A percentile compares a stretch with the other conserved stretches of the same genome.
phyloP scores from a whole-genome alignment of 2,329 filamentous ascomycete species.

The Xylariaceae sp. region DNA sequence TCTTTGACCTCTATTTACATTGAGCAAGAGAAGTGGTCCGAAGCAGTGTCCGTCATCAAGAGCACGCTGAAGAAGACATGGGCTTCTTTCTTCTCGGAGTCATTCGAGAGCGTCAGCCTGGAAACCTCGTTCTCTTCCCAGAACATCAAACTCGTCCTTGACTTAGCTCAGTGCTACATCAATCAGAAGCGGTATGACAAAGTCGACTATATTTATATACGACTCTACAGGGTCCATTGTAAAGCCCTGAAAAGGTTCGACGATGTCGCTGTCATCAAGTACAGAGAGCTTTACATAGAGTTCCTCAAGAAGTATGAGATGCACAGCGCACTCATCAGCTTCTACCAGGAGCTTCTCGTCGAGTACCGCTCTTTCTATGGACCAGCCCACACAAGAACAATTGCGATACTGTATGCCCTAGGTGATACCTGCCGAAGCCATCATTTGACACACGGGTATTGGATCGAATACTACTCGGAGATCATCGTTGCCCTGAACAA shows the following conservation, averaged over 20 bases:
- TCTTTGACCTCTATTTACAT: conserved; percentile 16
- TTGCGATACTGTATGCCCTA: conserved; percentile 13
- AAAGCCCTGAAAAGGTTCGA: conserved; percentile 15
- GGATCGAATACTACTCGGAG: conserved; percentile 18
- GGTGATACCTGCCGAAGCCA: conserved; percentile 15
- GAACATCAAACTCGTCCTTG: conserved; percentile 14
- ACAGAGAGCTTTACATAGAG: conserved; percentile 12
- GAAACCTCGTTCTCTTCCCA: conserved; percentile 10
- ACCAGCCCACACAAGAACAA: conserved; percentile 9
- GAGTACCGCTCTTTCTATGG: conserved; percentile 18
- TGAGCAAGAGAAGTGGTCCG: conserved; percentile 16
- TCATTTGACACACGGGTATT: conserved; percentile 16
- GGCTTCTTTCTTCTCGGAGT: conserved; percentile 18
- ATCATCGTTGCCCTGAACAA: conserved; percentile 14
- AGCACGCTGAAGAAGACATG: conserved; percentile 12
- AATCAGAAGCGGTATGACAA: conserved; percentile 17
- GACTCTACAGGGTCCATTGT: conserved; percentile 15
- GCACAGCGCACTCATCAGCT: conserved; percentile 14
- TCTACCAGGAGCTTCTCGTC: conserved; percentile 17
- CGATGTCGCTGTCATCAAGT: conserved; percentile 11
- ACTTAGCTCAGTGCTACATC: conserved; percentile 13
- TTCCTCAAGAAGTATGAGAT: conserved; percentile 17
- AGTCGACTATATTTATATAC: conserved; percentile 13
- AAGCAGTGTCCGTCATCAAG: conserved; percentile 15
- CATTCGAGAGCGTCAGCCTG: conserved; percentile 13